Conservation (phyloP, 352 stramenopile genomes). For the Globisporangium perplexum region DNA sequence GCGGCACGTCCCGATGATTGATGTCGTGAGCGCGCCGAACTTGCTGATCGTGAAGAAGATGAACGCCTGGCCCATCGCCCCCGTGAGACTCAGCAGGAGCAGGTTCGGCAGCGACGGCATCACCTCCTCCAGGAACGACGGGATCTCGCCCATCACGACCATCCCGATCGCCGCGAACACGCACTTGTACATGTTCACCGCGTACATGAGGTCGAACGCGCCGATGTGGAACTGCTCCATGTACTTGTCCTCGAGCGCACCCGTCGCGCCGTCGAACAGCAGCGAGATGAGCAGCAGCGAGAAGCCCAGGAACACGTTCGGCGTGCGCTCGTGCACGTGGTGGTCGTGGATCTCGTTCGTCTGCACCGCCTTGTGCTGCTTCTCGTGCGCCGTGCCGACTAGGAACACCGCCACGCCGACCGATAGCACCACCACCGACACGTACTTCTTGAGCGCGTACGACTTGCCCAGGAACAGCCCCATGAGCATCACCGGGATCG, state of each 20-base stretch:
- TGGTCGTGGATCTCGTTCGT: constrained; percentile 41
- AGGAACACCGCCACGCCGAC: constrained; percentile 75
- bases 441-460: constrained; percentile 78
- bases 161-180: constrained; percentile 61
- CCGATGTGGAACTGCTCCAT: constrained; percentile 78
- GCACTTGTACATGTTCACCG: constrained; percentile 84
- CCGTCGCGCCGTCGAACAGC: constrained; percentile 73
- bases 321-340: constrained; percentile 41
- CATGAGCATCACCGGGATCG: constrained; percentile 82
- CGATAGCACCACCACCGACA: constrained; percentile 70
- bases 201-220: constrained; percentile 84
- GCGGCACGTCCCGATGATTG: constrained; percentile 81
- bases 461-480: constrained; percentile 69
- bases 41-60: constrained; percentile 88
- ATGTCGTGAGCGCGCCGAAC: constrained; percentile 79
- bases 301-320: constrained; percentile 63
- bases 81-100: constrained; percentile 67
- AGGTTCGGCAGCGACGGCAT: constrained; percentile 55
- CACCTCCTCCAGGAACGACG: constrained; percentile 53
- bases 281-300: constrained; percentile 67
- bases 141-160: constrained; percentile 67
- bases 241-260: constrained; percentile 78
- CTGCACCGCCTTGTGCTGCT: constrained; percentile 38
- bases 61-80: constrained; percentile 74
- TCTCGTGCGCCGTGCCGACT: constrained; percentile 64